Evolutionary conservation across 2,329 filamentous ascomycete genomes (phyloP).

Genomic region (Pseudopithomyces chartarum): DNA sequence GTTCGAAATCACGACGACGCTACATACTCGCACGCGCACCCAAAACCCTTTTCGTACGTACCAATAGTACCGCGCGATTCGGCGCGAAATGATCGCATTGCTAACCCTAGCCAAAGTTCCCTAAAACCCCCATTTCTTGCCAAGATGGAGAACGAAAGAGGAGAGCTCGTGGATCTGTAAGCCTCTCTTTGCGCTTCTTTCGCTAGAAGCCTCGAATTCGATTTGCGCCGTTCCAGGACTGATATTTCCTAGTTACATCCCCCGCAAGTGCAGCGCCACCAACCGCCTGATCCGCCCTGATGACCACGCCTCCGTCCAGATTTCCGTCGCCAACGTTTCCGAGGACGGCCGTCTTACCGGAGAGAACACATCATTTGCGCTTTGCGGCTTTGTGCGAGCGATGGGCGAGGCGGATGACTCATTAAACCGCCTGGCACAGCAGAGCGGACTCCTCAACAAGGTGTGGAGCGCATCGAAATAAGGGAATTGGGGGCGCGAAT

Average conservation of each 20-base stretch:
- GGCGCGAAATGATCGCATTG: not conserved
- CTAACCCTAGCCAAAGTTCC: not conserved
- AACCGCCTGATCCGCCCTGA: constrained; percentile 1
- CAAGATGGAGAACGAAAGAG: constrained; percentile 6
- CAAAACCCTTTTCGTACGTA: not conserved
- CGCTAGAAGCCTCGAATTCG: not conserved
- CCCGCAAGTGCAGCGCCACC: constrained; percentile 3
- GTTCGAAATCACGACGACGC: not conserved
- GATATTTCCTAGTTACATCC: not conserved
- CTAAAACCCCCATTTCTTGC: not conserved
- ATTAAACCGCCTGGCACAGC: constrained; percentile 1
- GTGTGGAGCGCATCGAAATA: constrained; percentile 4
- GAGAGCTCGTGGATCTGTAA: constrained; percentile 6
- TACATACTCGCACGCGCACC: not conserved
- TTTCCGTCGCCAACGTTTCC: constrained; percentile 1
- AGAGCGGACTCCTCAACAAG: not conserved
- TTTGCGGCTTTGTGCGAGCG: not conserved
- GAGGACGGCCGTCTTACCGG: not conserved
- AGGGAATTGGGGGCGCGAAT: not conserved
- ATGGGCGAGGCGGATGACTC: constrained; percentile 7
- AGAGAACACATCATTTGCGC: not conserved
- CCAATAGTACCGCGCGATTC: not conserved
- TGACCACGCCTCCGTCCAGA: constrained; percentile 4
- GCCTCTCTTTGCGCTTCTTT: not conserved
- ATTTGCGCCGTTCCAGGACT: not conserved